Conservation (phyloP, 495 filamentous ascomycete species). For the Penicillium cataractarum region DNA sequence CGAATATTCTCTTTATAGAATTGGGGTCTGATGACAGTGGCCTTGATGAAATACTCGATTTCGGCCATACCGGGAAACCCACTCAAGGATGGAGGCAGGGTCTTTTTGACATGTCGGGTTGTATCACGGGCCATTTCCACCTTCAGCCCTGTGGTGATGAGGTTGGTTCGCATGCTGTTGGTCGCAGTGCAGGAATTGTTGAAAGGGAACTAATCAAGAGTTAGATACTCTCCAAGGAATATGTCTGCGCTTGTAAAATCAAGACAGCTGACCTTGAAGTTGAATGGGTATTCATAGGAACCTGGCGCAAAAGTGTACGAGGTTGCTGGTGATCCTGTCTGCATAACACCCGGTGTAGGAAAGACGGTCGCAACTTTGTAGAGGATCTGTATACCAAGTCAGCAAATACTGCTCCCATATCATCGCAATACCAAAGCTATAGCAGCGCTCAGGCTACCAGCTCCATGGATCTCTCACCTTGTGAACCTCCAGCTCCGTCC, state of each 20-base stretch:
- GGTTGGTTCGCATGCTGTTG: slow-evolving; percentile 60
- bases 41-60: slow-evolving; percentile 92
- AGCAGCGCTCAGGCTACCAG: slow-evolving; percentile 5
- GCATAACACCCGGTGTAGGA: slow-evolving; percentile 57
- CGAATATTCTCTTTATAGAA: slow-evolving; percentile 88
- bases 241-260: background rate
- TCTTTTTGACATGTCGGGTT: slow-evolving; percentile 75
- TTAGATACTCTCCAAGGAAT: slow-evolving; percentile 6
- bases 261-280: slow-evolving; percentile 68
- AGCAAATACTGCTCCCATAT: slow-evolving; percentile 10
- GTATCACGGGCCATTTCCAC: slow-evolving; percentile 61
- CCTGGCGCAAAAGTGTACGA: slow-evolving; percentile 73
- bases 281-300: slow-evolving; percentile 85
- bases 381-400: slow-evolving; percentile 53
- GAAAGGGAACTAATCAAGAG: slow-evolving; percentile 66
- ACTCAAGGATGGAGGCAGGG: slow-evolving; percentile 83
- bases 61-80: slow-evolving; percentile 83
- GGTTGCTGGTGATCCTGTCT: slow-evolving; percentile 42
- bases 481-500: slow-evolving; percentile 71
- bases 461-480: slow-evolving; percentile 58
- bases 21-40: slow-evolving; percentile 78
- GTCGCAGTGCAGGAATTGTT: slow-evolving; percentile 80
- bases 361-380: slow-evolving; percentile 69
- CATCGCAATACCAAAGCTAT: background rate
- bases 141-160: slow-evolving; percentile 57